Evolutionary conservation across 2,329 filamentous ascomycete species (phyloP).

Genomic region (Fusarium nygamai): DNA sequence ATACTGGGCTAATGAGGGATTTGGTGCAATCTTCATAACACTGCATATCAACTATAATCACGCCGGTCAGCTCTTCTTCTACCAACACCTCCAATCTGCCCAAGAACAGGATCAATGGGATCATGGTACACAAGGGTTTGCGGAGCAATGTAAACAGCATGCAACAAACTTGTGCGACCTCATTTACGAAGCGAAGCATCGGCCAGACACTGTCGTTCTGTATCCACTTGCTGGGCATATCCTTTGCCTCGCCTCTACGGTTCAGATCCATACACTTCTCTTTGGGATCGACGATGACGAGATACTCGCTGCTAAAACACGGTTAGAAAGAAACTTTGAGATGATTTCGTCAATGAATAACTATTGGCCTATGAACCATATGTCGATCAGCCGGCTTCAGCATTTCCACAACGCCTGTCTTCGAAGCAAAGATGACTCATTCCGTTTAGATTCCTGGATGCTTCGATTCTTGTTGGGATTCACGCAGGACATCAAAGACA

Average conservation of each 20-base stretch:
- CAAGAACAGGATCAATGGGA: not conserved
- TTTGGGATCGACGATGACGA: constrained; percentile 30
- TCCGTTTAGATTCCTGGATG: constrained; percentile 19
- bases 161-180: not conserved
- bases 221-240: not conserved
- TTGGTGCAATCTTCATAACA: not conserved
- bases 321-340: constrained; percentile 57
- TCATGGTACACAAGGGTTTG: not conserved
- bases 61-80: not conserved
- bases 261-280: not conserved
- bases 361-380: constrained; percentile 49
- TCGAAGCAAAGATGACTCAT: constrained; percentile 1
- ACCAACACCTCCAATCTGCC: not conserved
- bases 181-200: not conserved
- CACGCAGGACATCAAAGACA: not conserved
- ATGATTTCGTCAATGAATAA: constrained; percentile 52
- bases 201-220: not conserved
- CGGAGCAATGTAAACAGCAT: not conserved
- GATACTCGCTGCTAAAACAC: constrained; percentile 45
- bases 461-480: constrained; percentile 3
- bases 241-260: not conserved
- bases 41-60: not conserved
- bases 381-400: constrained; percentile 2
- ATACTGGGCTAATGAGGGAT: not conserved
- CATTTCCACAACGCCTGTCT: constrained; percentile 24